These are phyloP conservation scores for Kandelia obovata DNA, from an alignment of 345 rosid species.

Conservation along the genomic window DNA sequence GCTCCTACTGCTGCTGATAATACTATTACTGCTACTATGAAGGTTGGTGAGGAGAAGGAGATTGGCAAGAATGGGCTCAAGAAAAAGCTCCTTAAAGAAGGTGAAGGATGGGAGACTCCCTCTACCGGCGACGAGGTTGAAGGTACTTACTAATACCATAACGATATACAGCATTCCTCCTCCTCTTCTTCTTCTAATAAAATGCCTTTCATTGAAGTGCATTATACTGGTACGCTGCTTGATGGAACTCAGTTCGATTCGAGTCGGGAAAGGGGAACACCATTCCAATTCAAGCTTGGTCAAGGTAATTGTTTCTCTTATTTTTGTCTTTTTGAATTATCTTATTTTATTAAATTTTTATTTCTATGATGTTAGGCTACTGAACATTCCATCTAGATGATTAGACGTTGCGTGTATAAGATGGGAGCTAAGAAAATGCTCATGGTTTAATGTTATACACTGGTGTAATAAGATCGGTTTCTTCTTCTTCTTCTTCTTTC, in stretches of 20 bases:
- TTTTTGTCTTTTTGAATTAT: too few species aligned
- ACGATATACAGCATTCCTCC: too few species aligned
- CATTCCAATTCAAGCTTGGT: constrained; percentile 92
- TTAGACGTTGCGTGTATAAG: too few species aligned
- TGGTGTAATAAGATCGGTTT: too few species aligned
- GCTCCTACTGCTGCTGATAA: too few species aligned
- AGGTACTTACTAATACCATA: constrained; percentile 31
- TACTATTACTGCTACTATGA: not conserved
- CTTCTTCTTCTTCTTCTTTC: too few species aligned
- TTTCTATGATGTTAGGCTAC: too few species aligned
- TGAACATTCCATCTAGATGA: too few species aligned
- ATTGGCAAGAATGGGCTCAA: constrained; percentile 71
- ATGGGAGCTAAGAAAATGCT: too few species aligned
- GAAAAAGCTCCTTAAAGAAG: constrained; percentile 81
- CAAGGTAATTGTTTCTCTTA: constrained; percentile 46
- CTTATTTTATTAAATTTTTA: too few species aligned
- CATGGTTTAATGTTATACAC: too few species aligned
- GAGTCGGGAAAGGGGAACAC: constrained; percentile 74
- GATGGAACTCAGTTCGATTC: constrained; percentile 96
- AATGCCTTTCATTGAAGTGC: constrained; percentile 25
- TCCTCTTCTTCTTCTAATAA: too few species aligned
- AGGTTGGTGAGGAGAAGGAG: constrained; percentile 75
- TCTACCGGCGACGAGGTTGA: constrained; percentile 77
- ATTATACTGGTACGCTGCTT: constrained; percentile 78
- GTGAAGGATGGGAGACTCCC: constrained; percentile 68